Evolutionary conservation across 1,284 basidiomycete genomes (phyloP), one percentile per base, ranked within the genome.

Genomic region (Cutaneotrichosporon sp.): DNA sequence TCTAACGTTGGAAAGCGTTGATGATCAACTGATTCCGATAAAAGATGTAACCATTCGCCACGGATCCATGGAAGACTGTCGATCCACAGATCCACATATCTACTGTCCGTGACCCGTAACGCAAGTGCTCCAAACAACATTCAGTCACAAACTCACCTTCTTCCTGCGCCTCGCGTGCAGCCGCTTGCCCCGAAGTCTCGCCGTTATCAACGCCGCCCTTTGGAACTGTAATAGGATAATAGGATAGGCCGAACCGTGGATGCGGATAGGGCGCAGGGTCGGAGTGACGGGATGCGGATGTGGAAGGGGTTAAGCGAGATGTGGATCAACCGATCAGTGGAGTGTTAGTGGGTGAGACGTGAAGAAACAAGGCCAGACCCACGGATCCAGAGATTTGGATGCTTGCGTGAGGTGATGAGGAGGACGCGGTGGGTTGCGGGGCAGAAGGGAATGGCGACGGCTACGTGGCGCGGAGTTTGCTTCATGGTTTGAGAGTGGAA

Each of bases 181-280:
- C 79, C 4, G 79, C 77, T 66, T 76, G 66, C 10, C 72, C 76
- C 0, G 73, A 71, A 1, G 75, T 71, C 65, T 80, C 79, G 16
- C 77, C 77, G 13, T 70, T 34, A 57, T 80, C 79, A 13, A 78
- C 67, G 9, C 79, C 78, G 32, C 79, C 78, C 69, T 79, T 79
- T 9, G 78, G 78, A 42, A 79, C 79, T 80, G 64, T 38, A 18
- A 49, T 36, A 13, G 34, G 26, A 21, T 7, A 7, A 21, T 56
- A 4, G 8, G 36, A 21, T 2, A 14, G 26, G 21, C 21, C 34
- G 49, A 16, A 9, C 30, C 6, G 51, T 32, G 30, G 51, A 30
- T 11, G 26, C 26, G 5, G 22, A 16, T 11, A 30, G 16, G 31
- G 30, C 4, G 31, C 13, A 21, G 16, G 30, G 49, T 13, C 13